Conservation (phyloP, 345 rosid genomes). For the Heritiera fomes region DNA sequence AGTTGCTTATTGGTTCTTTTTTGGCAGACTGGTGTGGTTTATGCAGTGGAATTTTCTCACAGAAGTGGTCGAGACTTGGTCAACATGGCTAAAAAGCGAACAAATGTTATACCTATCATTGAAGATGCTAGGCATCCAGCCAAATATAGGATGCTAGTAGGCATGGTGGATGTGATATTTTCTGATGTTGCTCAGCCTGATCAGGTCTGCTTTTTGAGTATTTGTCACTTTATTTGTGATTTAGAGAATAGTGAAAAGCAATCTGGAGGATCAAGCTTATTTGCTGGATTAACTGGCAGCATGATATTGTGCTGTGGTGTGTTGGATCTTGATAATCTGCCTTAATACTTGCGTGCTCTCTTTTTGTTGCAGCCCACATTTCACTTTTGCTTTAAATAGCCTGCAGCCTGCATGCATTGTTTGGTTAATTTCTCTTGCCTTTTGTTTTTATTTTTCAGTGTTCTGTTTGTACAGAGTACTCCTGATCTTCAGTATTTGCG, state of each 20-base stretch:
- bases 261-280: background rate
- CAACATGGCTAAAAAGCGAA: constrained; percentile 97
- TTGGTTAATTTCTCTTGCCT: background rate
- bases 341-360: background rate
- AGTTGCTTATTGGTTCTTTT: background rate
- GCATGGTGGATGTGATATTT: constrained; percentile 99
- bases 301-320: background rate
- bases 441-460: background rate
- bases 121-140: constrained; percentile 99
- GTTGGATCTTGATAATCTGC: no score
- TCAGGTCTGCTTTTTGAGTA: constrained; percentile 58
- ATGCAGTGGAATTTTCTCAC: constrained; percentile 96
- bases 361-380: background rate
- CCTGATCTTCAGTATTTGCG: background rate
- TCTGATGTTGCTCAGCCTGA: constrained; percentile 99
- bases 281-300: background rate
- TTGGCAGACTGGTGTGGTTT: constrained; percentile 76
- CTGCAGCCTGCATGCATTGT: background rate
- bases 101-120: constrained; percentile 91
- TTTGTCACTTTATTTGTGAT: background rate
- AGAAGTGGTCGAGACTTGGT: constrained; percentile 98
- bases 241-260: background rate
- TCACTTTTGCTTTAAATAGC: background rate
- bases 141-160: constrained; percentile 96
- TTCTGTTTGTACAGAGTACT: background rate